Evolutionary conservation across 1,284 basidiomycete genomes (phyloP).

Genomic region (Amylostereum chailletii): DNA sequence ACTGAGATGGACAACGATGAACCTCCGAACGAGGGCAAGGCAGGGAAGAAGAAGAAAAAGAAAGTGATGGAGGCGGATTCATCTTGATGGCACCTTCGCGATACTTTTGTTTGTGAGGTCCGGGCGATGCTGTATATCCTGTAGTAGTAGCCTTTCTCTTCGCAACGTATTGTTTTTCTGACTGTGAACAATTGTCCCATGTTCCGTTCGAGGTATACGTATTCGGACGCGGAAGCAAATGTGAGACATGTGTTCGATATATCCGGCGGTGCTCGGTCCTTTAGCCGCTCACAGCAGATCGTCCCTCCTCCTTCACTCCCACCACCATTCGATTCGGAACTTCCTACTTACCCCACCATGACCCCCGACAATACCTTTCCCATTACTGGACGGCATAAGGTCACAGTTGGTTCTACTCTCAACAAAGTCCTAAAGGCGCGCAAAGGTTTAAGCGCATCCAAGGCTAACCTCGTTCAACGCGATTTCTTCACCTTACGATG

Average conservation of each 20-base stretch:
- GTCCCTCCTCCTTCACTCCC: slow-evolving; percentile 7
- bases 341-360: slow-evolving; percentile 16
- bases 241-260: no score
- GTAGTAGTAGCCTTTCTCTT: no score
- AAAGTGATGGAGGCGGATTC: slow-evolving; percentile 16
- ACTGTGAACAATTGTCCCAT: no score
- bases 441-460: slow-evolving; percentile 32
- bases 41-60: slow-evolving; percentile 26
- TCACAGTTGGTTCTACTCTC: slow-evolving; percentile 50
- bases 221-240: no score
- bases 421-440: slow-evolving; percentile 53
- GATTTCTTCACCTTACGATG: slow-evolving; percentile 70
- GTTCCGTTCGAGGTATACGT: no score
- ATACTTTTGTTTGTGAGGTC: no score
- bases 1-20: slow-evolving; percentile 10
- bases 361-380: slow-evolving; percentile 36
- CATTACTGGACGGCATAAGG: slow-evolving; percentile 39
- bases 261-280: no score
- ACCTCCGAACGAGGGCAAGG: slow-evolving; percentile 13
- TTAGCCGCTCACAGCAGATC: no score
- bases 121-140: no score
- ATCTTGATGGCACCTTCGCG: no score
- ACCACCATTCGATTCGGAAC: slow-evolving; percentile 22
- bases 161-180: no score
- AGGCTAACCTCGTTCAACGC: slow-evolving; percentile 23